Evolutionary conservation across 176 grass and related monocot species (phyloP).

Genomic region (Phoenix dactylifera): DNA sequence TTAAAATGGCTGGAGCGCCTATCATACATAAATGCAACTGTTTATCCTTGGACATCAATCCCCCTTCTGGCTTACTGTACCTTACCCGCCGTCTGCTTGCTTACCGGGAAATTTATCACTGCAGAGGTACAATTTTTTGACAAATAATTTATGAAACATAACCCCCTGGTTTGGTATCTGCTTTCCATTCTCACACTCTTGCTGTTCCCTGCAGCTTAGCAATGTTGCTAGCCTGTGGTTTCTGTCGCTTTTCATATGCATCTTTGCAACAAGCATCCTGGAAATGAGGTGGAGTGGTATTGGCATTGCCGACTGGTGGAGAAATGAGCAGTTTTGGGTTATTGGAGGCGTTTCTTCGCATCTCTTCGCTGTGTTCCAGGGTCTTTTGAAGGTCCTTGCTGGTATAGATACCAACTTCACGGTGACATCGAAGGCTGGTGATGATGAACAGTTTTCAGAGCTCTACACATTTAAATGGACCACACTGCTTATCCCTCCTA

Average conservation of each 20-base stretch:
- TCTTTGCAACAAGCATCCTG: slow-evolving; percentile 48
- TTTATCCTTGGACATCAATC: slow-evolving; percentile 67
- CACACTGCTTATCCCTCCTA: slow-evolving; percentile 48
- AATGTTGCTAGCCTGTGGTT: slow-evolving; percentile 63
- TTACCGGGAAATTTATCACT: slow-evolving; percentile 60
- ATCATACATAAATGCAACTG: slow-evolving; percentile 60
- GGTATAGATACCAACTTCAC: slow-evolving; percentile 70
- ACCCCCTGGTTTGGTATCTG: neutral
- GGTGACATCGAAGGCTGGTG: slow-evolving; percentile 54
- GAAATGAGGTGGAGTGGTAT: slow-evolving; percentile 83
- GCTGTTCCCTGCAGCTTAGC: slow-evolving; percentile 35
- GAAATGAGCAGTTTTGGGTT: slow-evolving; percentile 74
- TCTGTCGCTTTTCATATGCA: slow-evolving; percentile 70
- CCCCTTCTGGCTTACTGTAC: slow-evolving; percentile 68
- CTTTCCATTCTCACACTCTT: neutral
- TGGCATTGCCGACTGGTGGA: slow-evolving; percentile 66
- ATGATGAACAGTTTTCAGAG: slow-evolving; percentile 59
- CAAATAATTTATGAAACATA: neutral
- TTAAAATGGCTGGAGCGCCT: slow-evolving; percentile 58
- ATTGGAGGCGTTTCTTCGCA: slow-evolving; percentile 56
- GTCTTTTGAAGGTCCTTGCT: slow-evolving; percentile 54
- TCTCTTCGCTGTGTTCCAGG: slow-evolving; percentile 64
- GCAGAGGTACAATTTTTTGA: slow-evolving; percentile 33
- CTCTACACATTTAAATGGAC: slow-evolving; percentile 74
- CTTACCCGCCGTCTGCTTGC: slow-evolving; percentile 60